Conservation (phyloP, 139 green algal species). For the Chlamydomonas incerta region DNA sequence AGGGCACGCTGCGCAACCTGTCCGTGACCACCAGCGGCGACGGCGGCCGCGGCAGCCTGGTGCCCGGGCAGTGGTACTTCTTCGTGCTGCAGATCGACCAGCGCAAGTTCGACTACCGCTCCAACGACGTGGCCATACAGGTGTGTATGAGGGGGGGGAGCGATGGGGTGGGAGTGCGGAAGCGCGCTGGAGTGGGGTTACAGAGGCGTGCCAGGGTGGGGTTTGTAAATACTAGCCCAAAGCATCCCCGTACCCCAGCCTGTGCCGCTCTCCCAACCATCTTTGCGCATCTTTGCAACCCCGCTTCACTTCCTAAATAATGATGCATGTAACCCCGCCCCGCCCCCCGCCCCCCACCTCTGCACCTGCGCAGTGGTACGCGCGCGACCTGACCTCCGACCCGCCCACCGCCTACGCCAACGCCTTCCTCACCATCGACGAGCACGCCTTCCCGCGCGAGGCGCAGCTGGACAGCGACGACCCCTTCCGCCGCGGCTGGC, state of each 20-base stretch:
- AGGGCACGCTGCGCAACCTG: slow-evolving; percentile 7
- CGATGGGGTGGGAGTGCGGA: too few relatives aligned
- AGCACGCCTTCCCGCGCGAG: slow-evolving; percentile 33
- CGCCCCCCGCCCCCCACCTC: too few relatives aligned
- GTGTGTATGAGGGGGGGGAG: too few relatives aligned
- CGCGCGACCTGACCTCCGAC: neutral
- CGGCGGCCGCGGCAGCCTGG: neutral
- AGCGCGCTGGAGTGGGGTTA: too few relatives aligned
- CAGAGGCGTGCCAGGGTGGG: too few relatives aligned
- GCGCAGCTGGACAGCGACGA: neutral
- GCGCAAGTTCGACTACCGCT: neutral
- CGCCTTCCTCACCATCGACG: slow-evolving; percentile 49
- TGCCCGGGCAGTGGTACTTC: slow-evolving; percentile 43
- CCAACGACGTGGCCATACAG: slow-evolving; percentile 16
- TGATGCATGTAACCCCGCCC: too few relatives aligned
- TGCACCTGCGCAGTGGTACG: slow-evolving; percentile 36
- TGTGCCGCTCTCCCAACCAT: too few relatives aligned
- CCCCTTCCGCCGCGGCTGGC: neutral
- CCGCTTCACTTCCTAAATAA: too few relatives aligned
- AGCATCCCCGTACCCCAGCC: too few relatives aligned
- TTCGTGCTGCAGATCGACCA: slow-evolving; percentile 30
- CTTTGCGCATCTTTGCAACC: too few relatives aligned
- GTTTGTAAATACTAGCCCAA: too few relatives aligned
- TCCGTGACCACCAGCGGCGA: neutral
- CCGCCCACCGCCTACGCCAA: slow-evolving; percentile 8